Evolutionary conservation across 2,329 filamentous ascomycete genomes (phyloP), one percentile per base, ranked within the genome.

Genomic region (Nemania serpens): DNA sequence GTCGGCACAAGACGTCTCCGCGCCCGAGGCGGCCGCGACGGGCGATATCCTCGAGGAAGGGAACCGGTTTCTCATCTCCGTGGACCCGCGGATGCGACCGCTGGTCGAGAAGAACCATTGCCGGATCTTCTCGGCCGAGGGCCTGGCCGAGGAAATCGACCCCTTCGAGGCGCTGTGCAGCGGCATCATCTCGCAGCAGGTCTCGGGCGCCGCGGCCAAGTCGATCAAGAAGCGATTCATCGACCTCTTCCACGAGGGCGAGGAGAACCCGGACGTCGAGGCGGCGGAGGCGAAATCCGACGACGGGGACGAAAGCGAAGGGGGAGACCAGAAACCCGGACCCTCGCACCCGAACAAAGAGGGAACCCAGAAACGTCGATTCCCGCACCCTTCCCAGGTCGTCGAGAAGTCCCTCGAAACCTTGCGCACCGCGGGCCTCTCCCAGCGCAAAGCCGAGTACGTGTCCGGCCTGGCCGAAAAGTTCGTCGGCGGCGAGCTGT

Each of bases 381-480:
- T 97, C 71, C 94, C 94, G 0, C 84, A 86, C 0, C 94, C 95
- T 0, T 83, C 86, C 0, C 82, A 91, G 66, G 91, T 98, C 7
- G 84, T 86, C 0, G 74, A 78, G 9, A 84, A 81, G 52, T 77
- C 88, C 17, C 78, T 97, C 34, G 78, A 88, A 33, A 83, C 78
- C 3, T 83, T 99, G 9, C 89, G 94, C 33, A 89, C 89, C 7
- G 95, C 94, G 0, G 95, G 95, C 0, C 84, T 99, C 51, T 97
- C 92, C 2, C 91, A 96, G 77, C 87, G 95, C 59, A 99, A 99
- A 78, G 95, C 95, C 48, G 95, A 98, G 78, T 99, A 99, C 76
- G 87, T 98, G 62, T 84, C 88, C 56, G 94, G 94, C 0, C 81
- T 99, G 5, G 92, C 93, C 0, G 83, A 89, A 70, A 93, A 93